phyloP scores from a whole-genome alignment of 306 rosid species.

The barrel medic (Medicago truncatula) region MtrunA17r5.0-ANR NC_053045.1:38305001-38305500 shows the following conservation, averaged over 20 bases:
- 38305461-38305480: not conserved
- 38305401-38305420: not conserved
- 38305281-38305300: not conserved
- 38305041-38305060: too few species aligned
- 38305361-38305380: not conserved
- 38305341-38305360: conserved; percentile 13
- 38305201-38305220: conserved; percentile 34
- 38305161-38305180: not conserved
- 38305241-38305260: not conserved
- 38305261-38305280: not conserved
- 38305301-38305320: not conserved
- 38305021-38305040: too few species aligned
- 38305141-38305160: too few species aligned
- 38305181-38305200: conserved; percentile 35
- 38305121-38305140: too few species aligned
- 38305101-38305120: too few species aligned
- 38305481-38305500: too few species aligned
- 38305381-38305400: not conserved
- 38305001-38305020: too few species aligned
- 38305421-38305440: not conserved
- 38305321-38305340: not conserved
- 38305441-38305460: not conserved
- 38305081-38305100: too few species aligned
- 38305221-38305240: conserved; percentile 1
- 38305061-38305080: too few species aligned